Percentiles rank a stretch among this genome's conserved stretches.
These are phyloP conservation scores for Spiromastix sp. DNA, from an alignment of 2,329 filamentous ascomycete species.

Conservation along the genomic window DNA sequence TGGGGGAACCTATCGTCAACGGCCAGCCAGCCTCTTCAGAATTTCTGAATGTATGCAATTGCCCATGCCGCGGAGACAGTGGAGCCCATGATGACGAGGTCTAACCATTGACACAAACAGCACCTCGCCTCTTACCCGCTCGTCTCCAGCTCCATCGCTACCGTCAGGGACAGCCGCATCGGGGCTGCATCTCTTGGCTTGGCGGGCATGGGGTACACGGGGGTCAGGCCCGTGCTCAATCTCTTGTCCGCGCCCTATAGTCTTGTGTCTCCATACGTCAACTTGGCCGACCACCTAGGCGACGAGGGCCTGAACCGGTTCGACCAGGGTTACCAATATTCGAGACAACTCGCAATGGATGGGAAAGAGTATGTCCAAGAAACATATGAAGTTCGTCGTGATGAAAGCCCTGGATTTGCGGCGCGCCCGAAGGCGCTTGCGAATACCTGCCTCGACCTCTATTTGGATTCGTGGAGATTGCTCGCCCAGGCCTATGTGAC, in stretches of 20 bases:
- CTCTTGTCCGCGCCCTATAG: constrained; percentile 70
- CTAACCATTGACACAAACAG: constrained; percentile 35
- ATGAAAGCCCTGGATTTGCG: too few relatives aligned
- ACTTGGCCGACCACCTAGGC: constrained; percentile 67
- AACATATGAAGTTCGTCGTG: too few relatives aligned
- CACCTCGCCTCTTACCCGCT: constrained; percentile 79
- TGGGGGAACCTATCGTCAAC: too few relatives aligned
- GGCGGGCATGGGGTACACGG: constrained; percentile 63
- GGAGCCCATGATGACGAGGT: background rate
- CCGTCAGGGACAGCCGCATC: constrained; percentile 71
- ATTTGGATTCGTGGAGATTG: too few relatives aligned
- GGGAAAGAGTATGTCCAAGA: too few relatives aligned
- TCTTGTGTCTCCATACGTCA: constrained; percentile 75
- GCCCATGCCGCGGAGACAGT: background rate
- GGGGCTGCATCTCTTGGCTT: constrained; percentile 74
- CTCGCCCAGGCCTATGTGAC: too few relatives aligned
- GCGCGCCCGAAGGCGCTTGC: too few relatives aligned
- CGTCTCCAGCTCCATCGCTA: constrained; percentile 65
- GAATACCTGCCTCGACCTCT: too few relatives aligned
- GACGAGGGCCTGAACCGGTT: constrained; percentile 60
- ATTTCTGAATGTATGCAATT: too few relatives aligned
- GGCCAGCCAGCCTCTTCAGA: too few relatives aligned
- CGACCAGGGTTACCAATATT: too few relatives aligned
- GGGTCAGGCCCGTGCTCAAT: constrained; percentile 65
- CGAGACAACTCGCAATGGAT: too few relatives aligned